A percentile compares a stretch with the other conserved stretches of the same genome.
Evolutionary conservation across 164 flowering plant genomes (phyloP).

Genomic region (Dillenia suffruticosa): DNA sequence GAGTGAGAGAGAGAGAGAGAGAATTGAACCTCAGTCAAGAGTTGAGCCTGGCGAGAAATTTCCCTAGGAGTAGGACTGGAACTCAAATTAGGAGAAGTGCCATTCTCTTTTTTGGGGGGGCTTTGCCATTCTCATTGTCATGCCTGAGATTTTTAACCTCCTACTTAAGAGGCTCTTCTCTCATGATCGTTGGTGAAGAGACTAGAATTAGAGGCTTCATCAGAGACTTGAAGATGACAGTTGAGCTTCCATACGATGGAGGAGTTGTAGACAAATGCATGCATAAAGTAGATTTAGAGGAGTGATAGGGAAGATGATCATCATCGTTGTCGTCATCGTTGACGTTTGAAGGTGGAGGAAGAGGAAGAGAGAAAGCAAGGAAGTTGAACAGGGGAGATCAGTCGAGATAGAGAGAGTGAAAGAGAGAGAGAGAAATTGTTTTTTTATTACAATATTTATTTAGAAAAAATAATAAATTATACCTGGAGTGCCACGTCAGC

Average conservation of each 20-base stretch:
- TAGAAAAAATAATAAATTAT: too few species aligned
- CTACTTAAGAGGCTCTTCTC: conserved; percentile 13
- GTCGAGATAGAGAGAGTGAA: too few species aligned
- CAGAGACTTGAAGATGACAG: background rate
- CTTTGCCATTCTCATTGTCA: background rate
- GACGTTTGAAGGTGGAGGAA: conserved; percentile 7
- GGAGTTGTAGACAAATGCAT: conserved; percentile 4
- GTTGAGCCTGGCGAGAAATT: conserved; percentile 55
- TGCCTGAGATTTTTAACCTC: conserved; percentile 20
- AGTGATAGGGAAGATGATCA: conserved; percentile 15
- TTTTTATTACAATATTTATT: too few species aligned
- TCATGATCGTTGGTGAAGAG: conserved; percentile 14
- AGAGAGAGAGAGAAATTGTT: too few species aligned
- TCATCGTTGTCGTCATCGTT: conserved; percentile 6
- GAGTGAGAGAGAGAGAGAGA: background rate
- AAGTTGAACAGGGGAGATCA: conserved; percentile 13
- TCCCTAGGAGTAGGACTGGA: conserved; percentile 42
- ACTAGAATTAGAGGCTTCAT: conserved; percentile 13
- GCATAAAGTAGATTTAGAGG: conserved; percentile 9
- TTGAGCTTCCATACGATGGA: background rate
- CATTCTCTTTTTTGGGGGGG: conserved; percentile 12
- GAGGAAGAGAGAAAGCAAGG: conserved; percentile 19
- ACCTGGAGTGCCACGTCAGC: too few species aligned
- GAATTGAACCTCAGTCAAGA: conserved; percentile 61
- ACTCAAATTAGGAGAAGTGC: conserved; percentile 5